Evolutionary conservation across 768 basidiomycete genomes (phyloP).

Genomic region (Lactifluus hygrophoroides): DNA sequence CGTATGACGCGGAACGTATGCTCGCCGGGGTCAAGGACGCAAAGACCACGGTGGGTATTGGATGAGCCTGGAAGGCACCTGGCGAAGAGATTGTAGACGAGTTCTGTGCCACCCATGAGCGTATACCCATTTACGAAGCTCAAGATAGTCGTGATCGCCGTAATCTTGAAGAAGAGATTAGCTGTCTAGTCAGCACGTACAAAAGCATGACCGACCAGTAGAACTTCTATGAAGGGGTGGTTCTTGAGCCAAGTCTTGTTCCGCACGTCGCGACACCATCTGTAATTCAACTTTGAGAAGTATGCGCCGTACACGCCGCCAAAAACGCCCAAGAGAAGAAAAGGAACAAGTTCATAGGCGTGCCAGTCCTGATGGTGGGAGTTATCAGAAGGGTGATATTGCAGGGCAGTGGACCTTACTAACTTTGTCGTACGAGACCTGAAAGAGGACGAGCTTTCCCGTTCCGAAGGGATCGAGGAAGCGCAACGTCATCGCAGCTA

Average conservation of each 20-base stretch:
- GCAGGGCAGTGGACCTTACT: not conserved
- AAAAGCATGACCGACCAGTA: conserved; percentile 53
- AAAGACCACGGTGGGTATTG: conserved; percentile 57
- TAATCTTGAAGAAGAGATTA: conserved; percentile 43
- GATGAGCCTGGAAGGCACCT: conserved; percentile 62
- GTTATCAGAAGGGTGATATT: not conserved
- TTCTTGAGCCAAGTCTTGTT: conserved; percentile 70
- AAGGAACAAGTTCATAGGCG: conserved; percentile 77
- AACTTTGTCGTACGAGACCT: conserved; percentile 83
- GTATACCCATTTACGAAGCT: conserved; percentile 87
- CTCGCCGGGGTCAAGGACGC: conserved; percentile 51
- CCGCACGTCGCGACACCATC: conserved; percentile 79
- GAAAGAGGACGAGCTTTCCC: conserved; percentile 87
- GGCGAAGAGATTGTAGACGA: conserved; percentile 84
- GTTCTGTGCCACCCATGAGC: conserved; percentile 91
- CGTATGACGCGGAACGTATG: conserved; percentile 55
- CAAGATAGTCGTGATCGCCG: conserved; percentile 63
- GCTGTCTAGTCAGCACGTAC: not conserved
- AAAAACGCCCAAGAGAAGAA: conserved; percentile 79
- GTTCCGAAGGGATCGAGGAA: conserved; percentile 95
- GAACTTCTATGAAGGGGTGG: conserved; percentile 78
- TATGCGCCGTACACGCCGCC: conserved; percentile 93
- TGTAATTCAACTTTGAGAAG: conserved; percentile 86
- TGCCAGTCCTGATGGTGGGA: conserved; percentile 75
- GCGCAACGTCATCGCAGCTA: conserved; percentile 89